Conservation (phyloP, 2,329 filamentous ascomycete species). For the Nemania sp. region DNA sequence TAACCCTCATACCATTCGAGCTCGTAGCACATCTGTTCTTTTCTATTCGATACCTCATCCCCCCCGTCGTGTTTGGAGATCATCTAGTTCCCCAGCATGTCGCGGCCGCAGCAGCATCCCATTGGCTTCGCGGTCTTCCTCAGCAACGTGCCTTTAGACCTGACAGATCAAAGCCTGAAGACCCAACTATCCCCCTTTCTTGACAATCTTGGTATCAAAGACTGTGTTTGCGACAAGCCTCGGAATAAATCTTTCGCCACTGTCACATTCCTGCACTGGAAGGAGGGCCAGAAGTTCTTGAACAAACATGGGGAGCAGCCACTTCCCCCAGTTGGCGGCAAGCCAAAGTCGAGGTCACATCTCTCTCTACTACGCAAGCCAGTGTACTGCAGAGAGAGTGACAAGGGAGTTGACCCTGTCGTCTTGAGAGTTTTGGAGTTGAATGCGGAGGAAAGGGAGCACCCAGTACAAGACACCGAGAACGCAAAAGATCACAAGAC, state of each 20-base stretch:
- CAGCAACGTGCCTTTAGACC: constrained; percentile 45
- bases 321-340: constrained; percentile 6
- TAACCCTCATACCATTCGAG: too few species aligned
- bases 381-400: constrained; percentile 43
- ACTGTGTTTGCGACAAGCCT: constrained; percentile 50
- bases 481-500: constrained; percentile 18
- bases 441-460: constrained; percentile 36
- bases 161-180: constrained; percentile 45
- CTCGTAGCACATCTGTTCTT: too few species aligned
- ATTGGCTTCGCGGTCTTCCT: constrained; percentile 51
- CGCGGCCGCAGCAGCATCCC: background rate
- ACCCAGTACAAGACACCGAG: constrained; percentile 31
- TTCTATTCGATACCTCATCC: background rate
- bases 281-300: constrained; percentile 50
- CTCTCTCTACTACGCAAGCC: constrained; percentile 36
- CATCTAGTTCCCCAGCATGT: constrained; percentile 17
- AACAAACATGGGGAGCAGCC: constrained; percentile 22
- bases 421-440: constrained; percentile 43
- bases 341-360: constrained; percentile 25
- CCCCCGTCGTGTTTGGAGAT: background rate
- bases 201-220: constrained; percentile 44
- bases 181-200: constrained; percentile 47
- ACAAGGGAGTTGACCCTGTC: constrained; percentile 41
- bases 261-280: constrained; percentile 47
- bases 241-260: constrained; percentile 41